Evolutionary conservation across 2,329 filamentous ascomycete genomes (phyloP), one percentile per base, ranked within the genome.

Genomic region (Botrytis deweyae): DNA sequence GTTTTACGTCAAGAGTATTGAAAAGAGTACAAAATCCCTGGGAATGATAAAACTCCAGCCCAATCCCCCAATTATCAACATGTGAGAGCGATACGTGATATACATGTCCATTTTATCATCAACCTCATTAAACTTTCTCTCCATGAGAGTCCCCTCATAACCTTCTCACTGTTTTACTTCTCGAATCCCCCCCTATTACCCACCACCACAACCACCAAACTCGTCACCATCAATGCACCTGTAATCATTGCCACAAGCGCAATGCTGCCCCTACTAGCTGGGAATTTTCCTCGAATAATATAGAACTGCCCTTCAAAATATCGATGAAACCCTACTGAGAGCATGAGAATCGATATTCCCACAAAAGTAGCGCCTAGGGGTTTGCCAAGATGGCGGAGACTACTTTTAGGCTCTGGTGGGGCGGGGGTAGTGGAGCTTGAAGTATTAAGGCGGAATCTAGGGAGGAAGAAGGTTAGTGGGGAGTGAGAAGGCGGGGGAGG

Each of bases 241-340:
- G 92, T 89, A 63, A 94, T 87, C 29, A 88, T 82, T 14, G 90
- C 88, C 46, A 95, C 88, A 55, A 94, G 78, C 65, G 93, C 84
- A 63, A 96, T 89, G 36, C 92, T 93, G 6, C 92, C 92, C 76
- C 93, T 86, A 78, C 91, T 92, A 12, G 93, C 92, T 0, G 93
- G 92, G 78, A 95, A 95, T 81, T 94, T 94, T 78, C 93, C 92
- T 76, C 88, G 84, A 75, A 95, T 91, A 38, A 96, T 88, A 88
- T 93, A 96, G 79, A 92, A 87, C 83, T 96, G 93, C 36, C 88
- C 88, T 80, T 93, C 90, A 78, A 93, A 91, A 81, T 94, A 96
- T 70, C 93, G 86, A 80, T 92, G 90, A 81, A 94, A 95, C 10
- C 93, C 93, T 70, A 95, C 85, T 72, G 93, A 86, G 73, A 96